Base-by-base conservation (phyloP, 345 rosid species). In the Acer saccharum region DNA sequence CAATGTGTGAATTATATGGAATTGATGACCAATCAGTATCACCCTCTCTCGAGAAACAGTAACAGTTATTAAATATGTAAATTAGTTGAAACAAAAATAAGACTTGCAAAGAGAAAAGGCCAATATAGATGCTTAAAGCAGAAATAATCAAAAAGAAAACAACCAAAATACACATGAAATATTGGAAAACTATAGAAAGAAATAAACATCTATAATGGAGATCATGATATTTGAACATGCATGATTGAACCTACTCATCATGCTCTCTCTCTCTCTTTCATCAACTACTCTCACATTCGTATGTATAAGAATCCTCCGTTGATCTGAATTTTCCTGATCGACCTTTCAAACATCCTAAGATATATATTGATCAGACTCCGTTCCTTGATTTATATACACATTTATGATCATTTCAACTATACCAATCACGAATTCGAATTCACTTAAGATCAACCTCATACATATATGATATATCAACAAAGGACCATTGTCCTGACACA, bases 51-150 rank as follows among this genome's bases (percentile, higher is more conserved):
- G 29, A 23, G 39, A 20, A 44, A 41, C 25, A 41, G 39, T 23
- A n/a, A 5, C 75, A 29, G 32, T 29, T 29, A 4, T 35, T 4
- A 12, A 29, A 13, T 7, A 41, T 17, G n/a, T 62, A 25, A 35
- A 35, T 35, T 35, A 8, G 54, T 52, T 4, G 7, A 3, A 80
- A 78, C 82, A 75, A 69, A 7, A n/a, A 14, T 10, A 52, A 41
- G 10, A 77, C 23, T 60, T 43, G 65, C 66, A 65, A 29, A 69
- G 52, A 68, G 68, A 75, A 80, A 76, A 54, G 21, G 68, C 57
- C 83, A 71, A 23, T 18, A 10, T 0, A 13, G 41, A 52, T 66
- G 64, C 78, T 55, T 12, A 62, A 67, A 7, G 57, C 39, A 18
- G 62, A 79, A n/a, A 71, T 23, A 43, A 48, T 68, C 29, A 44